Base-by-base conservation (phyloP, 805 yeast species). In the Priceomyces fermenticarens region DNA sequence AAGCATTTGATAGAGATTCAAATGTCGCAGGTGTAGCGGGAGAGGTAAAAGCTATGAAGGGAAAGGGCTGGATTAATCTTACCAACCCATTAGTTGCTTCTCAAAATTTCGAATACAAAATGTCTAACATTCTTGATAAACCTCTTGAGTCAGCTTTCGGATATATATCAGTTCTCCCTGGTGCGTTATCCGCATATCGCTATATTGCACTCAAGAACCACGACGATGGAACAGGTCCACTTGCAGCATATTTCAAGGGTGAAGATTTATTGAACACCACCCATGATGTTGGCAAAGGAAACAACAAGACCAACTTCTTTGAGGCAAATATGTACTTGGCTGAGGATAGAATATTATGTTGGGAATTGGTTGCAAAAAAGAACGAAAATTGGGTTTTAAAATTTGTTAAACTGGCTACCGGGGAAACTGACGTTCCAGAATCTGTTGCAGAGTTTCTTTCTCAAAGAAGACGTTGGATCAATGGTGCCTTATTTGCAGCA, bases 11-110 rank as follows among this genome's bases (percentile, higher is more conserved):
- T 62, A 77, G 81, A 51, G 97, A 93, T 58, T 89, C 97, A 1
- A 90, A 91, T 54, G 96, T 93, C 39, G 99, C 97, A 0, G 99
- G 99, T 47, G 99, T 96, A 1, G 97, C 98, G 10, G 99, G 99
- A 47, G 98, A 93, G 62, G 90, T 93, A 57, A 85, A 85, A 47
- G 88, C 98, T 0, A 84, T 91, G 87, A 89, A 88, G 54, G 99
- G 99, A 33, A 85, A 81, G 53, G 85, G 81, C 23, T 88, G 97
- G 78, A 54, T 67, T 16, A 88, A 90, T 48, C 69, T 93, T 46
- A 60, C 87, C 15, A 91, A 91, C 61, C 98, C 98, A 9, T 68
- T 91, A 32, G 97, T 91, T 35, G 97, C 97, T 0, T 88, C 97
- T 1, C 98, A 91, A 60, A 91, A 91, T 60, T 91, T 91, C 54